Evolutionary conservation across 1,139 yeast species (phyloP), one percentile per base, ranked within the genome.

Genomic region (Kodamaea alishanica): DNA sequence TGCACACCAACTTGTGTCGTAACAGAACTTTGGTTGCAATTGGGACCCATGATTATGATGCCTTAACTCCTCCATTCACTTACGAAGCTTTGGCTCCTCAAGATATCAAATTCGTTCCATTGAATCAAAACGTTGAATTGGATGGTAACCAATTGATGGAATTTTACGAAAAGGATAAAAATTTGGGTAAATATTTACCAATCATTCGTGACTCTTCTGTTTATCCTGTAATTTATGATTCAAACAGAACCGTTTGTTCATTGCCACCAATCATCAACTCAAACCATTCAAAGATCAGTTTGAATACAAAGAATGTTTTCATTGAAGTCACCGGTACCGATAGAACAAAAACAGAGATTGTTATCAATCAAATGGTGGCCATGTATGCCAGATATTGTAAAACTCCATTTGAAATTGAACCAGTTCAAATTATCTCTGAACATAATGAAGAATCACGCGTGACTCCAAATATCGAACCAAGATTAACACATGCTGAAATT

Each of bases 261-360:
- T 66, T 94, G 70, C 99, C 99, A 36, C 99, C 99, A 48, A 85
- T 94, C 59, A 94, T 94, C 70, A 94, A 94, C 70, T 84, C 96
- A 28, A 84, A 94, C 57, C 87, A 76, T 58, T 84, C 96, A 41
- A 94, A 94, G 68, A 88, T 94, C 54, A 74, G 94, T 26, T 65
- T 89, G 49, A 75, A 87, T 46, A 90, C 98, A 45, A 81, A 71
- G 54, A 89, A 94, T 55, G 86, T 94, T 45, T 88, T 92, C 66
- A 81, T 94, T 54, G 99, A 94, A 51, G 79, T 89, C 42, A 90
- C 98, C 26, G 99, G 96, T 51, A 88, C 96, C 39, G 99, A 94
- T 64, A 84, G 70, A 64, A 89, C 97, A 47, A 90, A 92, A 67
- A 82, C 89, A 39, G 96, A 88, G 57, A 75, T 89, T 56, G 97